Conservation (phyloP, 1,284 basidiomycete species). For the Rhodotorula sp. region DNA sequence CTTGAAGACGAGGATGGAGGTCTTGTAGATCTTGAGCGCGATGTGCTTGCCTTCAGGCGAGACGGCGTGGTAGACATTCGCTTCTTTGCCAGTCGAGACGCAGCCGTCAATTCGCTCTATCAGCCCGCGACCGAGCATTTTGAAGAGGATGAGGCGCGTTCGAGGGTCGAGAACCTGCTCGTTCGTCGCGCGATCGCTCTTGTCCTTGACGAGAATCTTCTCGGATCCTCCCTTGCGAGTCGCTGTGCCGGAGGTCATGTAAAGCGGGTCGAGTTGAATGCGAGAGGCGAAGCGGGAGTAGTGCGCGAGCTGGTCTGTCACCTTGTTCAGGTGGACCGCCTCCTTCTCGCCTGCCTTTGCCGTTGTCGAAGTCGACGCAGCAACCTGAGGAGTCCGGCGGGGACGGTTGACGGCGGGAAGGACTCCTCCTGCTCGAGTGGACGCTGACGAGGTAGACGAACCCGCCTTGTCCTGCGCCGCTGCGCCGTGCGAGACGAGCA, state of each 20-base stretch:
- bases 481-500: conserved; percentile 32
- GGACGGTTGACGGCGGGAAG: conserved; percentile 73
- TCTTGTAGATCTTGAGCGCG: conserved; percentile 98
- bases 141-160: conserved; percentile 83
- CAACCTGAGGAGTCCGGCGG: conserved; percentile 42
- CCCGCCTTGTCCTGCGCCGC: neutral
- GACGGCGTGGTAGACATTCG: conserved; percentile 48
- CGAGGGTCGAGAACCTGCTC: conserved; percentile 92
- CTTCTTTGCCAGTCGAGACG: conserved; percentile 93
- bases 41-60: conserved; percentile 55
- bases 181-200: conserved; percentile 86
- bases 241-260: conserved; percentile 54
- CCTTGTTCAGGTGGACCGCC: conserved; percentile 41
- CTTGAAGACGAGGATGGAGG: conserved; percentile 95
- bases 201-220: conserved; percentile 78
- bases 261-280: conserved; percentile 68
- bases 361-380: conserved; percentile 10
- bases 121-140: conserved; percentile 84
- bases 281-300: conserved; percentile 58
- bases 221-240: conserved; percentile 86
- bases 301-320: conserved; percentile 63
- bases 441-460: conserved; percentile 54
- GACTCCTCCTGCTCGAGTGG: conserved; percentile 14
- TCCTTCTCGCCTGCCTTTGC: conserved; percentile 6
- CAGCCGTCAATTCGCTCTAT: conserved; percentile 88